Evolutionary conservation across 1,284 basidiomycete genomes (phyloP), one percentile per base, ranked within the genome.

Genomic region (Pholiota adiposa): DNA sequence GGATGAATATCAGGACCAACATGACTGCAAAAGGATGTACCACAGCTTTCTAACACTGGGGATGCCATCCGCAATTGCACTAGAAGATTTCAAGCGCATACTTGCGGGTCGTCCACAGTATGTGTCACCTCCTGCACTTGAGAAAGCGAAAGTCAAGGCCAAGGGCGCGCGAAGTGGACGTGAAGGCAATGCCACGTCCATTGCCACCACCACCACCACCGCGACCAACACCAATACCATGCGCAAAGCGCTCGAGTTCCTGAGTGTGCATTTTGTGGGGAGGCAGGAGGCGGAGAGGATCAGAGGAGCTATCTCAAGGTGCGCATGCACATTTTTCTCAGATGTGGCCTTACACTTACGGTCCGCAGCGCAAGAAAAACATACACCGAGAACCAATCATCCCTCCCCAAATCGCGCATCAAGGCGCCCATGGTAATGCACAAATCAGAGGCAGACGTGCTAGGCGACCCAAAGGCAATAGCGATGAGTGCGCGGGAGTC

Each of bases 381-480:
- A 21, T 25, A 50, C 7, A 18, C 6, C 4, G 36, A 50, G 23
- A n/a, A 4, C 2, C 25, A 56, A 25, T 33, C 25, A 12, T 7
- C 46, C 14, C 21, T 33, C 9, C 54, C 36, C 1, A 16, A 33
- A 36, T 56, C 54, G 27, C 44, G 48, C 11, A 49, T 56, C 46
- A 49, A 38, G 34, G 54, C 46, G 46, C 48, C 54, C 4, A 11
- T 21, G 19, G 12, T 11, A n/a, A 12, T 49, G 4, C 34, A 31
- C 11, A 21, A n/a, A 9, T 14, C 33, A 18, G 44, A 49, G 33
- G 14, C 2, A 4, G 33, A 38, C 8, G 14, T 59, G 14, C 40
- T 62, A 9, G 59, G 60, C 16, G 56, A 66, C 11, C 61, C 61
- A 5, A 54, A 52, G 54, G 48, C 56, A 18, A 14, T 16, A 2